Evolutionary conservation across 2,329 filamentous ascomycete genomes (phyloP).

Genomic region (Blastomyces percursus): DNA sequence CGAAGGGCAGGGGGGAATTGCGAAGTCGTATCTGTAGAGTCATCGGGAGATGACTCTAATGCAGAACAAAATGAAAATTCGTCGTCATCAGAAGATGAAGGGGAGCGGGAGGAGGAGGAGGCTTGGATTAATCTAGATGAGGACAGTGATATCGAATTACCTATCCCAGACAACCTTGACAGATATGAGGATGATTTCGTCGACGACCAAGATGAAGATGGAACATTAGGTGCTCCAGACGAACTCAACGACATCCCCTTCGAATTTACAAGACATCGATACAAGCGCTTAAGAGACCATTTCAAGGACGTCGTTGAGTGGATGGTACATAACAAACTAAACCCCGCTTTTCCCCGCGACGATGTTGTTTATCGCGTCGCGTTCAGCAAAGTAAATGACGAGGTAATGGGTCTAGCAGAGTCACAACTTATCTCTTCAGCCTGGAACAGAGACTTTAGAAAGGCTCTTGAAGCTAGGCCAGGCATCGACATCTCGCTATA

Average conservation of each 20-base stretch:
- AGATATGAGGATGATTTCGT: constrained; percentile 55
- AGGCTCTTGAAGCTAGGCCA: constrained; percentile 55
- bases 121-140: constrained; percentile 22
- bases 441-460: constrained; percentile 58
- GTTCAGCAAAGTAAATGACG: constrained; percentile 61
- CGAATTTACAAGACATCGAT: constrained; percentile 55
- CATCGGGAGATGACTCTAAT: constrained; percentile 18
- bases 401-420: constrained; percentile 54
- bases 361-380: constrained; percentile 57
- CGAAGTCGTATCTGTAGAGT: constrained; percentile 11
- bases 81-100: constrained; percentile 6
- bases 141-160: constrained; percentile 25
- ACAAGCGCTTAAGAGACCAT: constrained; percentile 58
- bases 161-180: constrained; percentile 37
- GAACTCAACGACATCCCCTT: constrained; percentile 49
- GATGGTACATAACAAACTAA: constrained; percentile 69
- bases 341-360: constrained; percentile 54
- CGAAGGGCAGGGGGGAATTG: constrained; percentile 30
- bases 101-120: constrained; percentile 11
- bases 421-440: constrained; percentile 62
- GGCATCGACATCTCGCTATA: constrained; percentile 44
- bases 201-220: constrained; percentile 49
- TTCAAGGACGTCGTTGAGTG: constrained; percentile 67
- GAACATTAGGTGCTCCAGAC: constrained; percentile 46
- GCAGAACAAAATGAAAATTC: constrained; percentile 6